A percentile compares a stretch with the other conserved stretches of the same genome.
Conservation (phyloP, 345 rosid species). For the Gossypium anomalum region DNA sequence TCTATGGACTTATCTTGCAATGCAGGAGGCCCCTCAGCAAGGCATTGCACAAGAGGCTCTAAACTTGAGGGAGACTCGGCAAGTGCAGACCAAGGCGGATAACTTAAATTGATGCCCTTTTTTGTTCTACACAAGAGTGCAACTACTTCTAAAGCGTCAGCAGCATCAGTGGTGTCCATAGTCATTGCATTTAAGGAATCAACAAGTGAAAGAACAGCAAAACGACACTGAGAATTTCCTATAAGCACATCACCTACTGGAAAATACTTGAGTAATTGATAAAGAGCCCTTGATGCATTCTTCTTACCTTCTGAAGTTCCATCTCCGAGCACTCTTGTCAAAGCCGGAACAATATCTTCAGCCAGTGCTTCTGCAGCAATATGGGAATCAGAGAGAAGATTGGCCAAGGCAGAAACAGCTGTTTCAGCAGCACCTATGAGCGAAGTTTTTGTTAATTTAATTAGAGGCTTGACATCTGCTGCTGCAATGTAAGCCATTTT, state of each 20-base stretch:
- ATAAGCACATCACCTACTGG: conserved; percentile 64
- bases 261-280: conserved; percentile 65
- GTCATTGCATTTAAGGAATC: conserved; percentile 53
- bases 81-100: conserved; percentile 58
- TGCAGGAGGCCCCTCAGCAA: conserved; percentile 59
- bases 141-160: conserved; percentile 61
- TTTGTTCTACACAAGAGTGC: conserved; percentile 62
- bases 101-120: conserved; percentile 39
- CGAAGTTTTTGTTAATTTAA: conserved; percentile 68
- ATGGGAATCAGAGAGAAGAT: conserved; percentile 67
- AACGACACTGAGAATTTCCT: conserved; percentile 59
- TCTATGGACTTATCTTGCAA: conserved; percentile 83
- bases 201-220: conserved; percentile 57
- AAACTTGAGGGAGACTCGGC: conserved; percentile 63
- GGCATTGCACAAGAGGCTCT: conserved; percentile 51
- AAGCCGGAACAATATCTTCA: conserved; percentile 74
- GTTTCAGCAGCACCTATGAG: conserved; percentile 69
- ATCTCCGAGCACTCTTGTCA: conserved; percentile 77
- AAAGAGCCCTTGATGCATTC: conserved; percentile 66
- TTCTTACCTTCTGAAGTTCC: conserved; percentile 79
- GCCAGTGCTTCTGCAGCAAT: conserved; percentile 71
- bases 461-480: conserved; percentile 66
- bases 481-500: conserved; percentile 55
- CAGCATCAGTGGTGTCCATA: conserved; percentile 53
- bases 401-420: conserved; percentile 80